Evolutionary conservation across 352 stramenopile species (phyloP), one percentile per base, ranked within the genome.

Genomic region (Phytopythium vexans): DNA sequence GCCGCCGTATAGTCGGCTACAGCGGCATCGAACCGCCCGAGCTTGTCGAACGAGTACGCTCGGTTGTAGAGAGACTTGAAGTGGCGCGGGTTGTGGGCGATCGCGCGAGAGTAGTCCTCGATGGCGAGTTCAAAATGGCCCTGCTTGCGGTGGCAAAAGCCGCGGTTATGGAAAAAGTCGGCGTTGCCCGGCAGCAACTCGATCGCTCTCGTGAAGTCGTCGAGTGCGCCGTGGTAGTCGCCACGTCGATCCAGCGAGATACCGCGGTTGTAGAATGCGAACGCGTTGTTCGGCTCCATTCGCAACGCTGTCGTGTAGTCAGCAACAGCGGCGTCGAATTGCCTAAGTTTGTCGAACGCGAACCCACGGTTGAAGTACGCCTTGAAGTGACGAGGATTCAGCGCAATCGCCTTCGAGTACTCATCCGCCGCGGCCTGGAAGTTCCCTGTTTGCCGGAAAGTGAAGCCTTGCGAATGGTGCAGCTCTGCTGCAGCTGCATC

Each of bases 51-150:
- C 33, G 77, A 95, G 58, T 94, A 96, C 14, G 86, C 88, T 9
- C 86, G 79, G 43, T 95, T 95, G 61, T 95, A 96, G 21, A 92
- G 66, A 40, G 88, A 88, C 62, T 95, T 96, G 59, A 95, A 96
- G 56, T 96, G 86, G 8, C 60, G 54, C 21, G 82, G 48, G 52
- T 95, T 81, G 49, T 82, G 70, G 11, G 72, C 52, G 31, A 96
- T 76, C 10, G 88, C 86, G 8, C 67, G 62, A 35, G 70, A 83
- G 68, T 95, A 96, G 56, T 94, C 85, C 12, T 56, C 54, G 52
- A 96, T 91, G 12, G 87, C 87, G 16, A 76, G 56, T 50, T 88
- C 79, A 51, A 88, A 92, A 44, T 89, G 77, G 33, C 79, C 76
- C 36, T 94, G 77, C 60, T 91, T 91, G 43, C 82, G 77, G 48